These are phyloP conservation scores for Chytriomyces confervae DNA, from an alignment of 192 early-diverging fungal genomes.

Conservation along the genomic window DNA sequence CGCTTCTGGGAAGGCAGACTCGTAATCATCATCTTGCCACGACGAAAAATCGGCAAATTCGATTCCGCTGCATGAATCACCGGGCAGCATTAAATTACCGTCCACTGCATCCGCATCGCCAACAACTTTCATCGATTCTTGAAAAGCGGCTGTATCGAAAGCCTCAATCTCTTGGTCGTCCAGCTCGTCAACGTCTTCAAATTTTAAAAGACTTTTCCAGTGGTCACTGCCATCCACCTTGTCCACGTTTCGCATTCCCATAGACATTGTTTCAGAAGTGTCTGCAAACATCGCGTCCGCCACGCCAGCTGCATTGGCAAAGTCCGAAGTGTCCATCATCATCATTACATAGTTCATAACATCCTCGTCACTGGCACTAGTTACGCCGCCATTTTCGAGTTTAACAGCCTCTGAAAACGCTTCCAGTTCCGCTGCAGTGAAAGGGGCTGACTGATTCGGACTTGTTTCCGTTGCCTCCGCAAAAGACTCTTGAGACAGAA, in stretches of 20 bases:
- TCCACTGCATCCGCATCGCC: neutral
- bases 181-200: neutral
- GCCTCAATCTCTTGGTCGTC: neutral
- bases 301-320: neutral
- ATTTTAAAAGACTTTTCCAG: conserved; percentile 3
- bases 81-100: neutral
- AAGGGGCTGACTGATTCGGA: neutral
- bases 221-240: neutral
- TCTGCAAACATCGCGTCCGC: neutral
- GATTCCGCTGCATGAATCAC: neutral
- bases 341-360: conserved; percentile 17
- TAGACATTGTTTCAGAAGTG: neutral
- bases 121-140: neutral
- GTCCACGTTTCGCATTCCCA: neutral
- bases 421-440: neutral
- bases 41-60: neutral
- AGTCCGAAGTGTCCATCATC: neutral
- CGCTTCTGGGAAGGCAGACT: neutral
- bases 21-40: neutral
- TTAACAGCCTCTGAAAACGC: neutral
- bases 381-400: neutral
- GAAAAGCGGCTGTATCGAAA: neutral
- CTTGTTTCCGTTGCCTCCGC: neutral
- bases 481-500: neutral
- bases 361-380: neutral